Evolutionary conservation across 2,329 filamentous ascomycete species (phyloP).

Genomic region (Phoma sp.): DNA sequence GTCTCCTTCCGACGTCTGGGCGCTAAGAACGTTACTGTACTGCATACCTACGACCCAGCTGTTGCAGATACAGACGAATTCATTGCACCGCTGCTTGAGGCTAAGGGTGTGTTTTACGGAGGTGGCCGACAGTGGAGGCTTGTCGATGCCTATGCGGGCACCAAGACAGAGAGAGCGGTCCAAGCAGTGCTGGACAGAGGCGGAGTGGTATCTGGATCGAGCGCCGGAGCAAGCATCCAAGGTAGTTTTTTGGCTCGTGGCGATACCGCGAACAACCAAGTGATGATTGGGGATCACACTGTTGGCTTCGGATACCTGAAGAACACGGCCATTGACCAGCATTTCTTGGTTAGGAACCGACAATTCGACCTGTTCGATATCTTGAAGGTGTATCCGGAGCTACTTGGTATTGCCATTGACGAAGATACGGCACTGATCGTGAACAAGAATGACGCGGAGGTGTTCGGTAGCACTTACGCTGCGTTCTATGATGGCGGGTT

Average conservation of each 20-base stretch:
- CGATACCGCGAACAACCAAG: conserved; percentile 30
- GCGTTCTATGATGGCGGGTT: conserved; percentile 34
- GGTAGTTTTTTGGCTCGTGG: conserved; percentile 31
- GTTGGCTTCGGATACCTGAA: conserved; percentile 37
- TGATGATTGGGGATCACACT: conserved; percentile 30
- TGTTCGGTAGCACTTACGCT: conserved; percentile 36
- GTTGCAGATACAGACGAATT: conserved; percentile 33
- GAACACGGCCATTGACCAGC: conserved; percentile 35
- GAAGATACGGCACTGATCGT: conserved; percentile 36
- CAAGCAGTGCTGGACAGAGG: conserved; percentile 27
- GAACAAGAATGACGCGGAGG: conserved; percentile 28
- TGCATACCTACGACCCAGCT: conserved; percentile 34
- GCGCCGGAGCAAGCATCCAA: conserved; percentile 32
- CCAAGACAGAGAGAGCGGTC: conserved; percentile 30
- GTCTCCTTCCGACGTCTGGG: conserved; percentile 25
- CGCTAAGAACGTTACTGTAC: conserved; percentile 31
- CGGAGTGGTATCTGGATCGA: conserved; percentile 32
- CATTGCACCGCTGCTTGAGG: conserved; percentile 26
- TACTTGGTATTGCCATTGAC: conserved; percentile 33
- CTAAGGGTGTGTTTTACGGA: conserved; percentile 32
- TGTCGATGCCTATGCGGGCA: conserved; percentile 34
- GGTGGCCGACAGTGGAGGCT: conserved; percentile 35
- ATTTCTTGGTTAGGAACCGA: conserved; percentile 33
- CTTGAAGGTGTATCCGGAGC: conserved; percentile 24
- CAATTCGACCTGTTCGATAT: conserved; percentile 39